Base-by-base conservation (phyloP, 2,329 filamentous ascomycete genomes). In the Xylariaceae sp. region DNA sequence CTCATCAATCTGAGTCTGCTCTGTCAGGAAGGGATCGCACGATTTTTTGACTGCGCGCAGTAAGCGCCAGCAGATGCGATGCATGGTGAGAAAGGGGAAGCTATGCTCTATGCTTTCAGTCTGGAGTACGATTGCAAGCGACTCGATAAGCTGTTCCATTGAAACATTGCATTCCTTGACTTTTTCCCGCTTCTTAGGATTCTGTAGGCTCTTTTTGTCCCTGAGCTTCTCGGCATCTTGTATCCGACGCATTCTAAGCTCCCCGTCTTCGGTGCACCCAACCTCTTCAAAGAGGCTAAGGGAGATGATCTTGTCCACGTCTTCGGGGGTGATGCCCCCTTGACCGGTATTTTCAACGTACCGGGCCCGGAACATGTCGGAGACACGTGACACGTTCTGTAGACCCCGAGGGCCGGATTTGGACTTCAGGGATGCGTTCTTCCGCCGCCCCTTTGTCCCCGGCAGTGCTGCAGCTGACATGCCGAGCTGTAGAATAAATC, bases 61-160 rank as follows among this genome's bases (percentile, higher is more conserved):
- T 2, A 71, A 37, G 11, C 47, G 48, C 69, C 69, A 75, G 57
- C 65, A 69, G 21, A 46, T 41, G 3, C 64, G 62, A 49, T 74
- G 72, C 47, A 75, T 52, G 5, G 37, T 14, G 22, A 72, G 49
- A 43, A 71, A 70, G n/a, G 71, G 67, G 40, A 72, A 69, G 0
- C 53, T 50, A 4, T 71, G 40, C 47, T 70, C 65, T 1, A 65
- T 3, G 0, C 58, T 44, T 48, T 75, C 72, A 5, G 50, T 55
- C 1, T 69, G 54, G 2, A 74, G 57, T 0, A 65, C 56, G 10
- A 63, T 46, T 2, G 55, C 51, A 2, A 74, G 58, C 3, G 48
- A 42, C 34, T 56, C 37, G 20, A 70, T 53, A 1, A 72, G 61
- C 17, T 64, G 35, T 4, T 54, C 53, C 1, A 56, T 41, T 1